Evolutionary conservation across 2,329 filamentous ascomycete genomes (phyloP).

Genomic region (Penicillium expansum): DNA sequence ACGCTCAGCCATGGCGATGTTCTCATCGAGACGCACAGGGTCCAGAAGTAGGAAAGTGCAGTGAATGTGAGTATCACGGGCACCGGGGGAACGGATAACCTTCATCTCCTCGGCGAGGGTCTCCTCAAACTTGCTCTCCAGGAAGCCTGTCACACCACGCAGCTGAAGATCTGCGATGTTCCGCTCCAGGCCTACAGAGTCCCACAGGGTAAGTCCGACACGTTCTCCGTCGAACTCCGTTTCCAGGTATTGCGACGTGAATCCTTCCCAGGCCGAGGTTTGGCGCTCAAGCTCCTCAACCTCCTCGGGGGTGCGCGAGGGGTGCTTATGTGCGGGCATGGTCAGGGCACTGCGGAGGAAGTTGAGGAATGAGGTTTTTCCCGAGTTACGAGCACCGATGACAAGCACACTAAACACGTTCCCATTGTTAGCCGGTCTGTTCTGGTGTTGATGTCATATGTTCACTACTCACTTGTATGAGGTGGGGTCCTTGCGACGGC

Average conservation of each 20-base stretch:
- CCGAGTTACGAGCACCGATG: constrained; percentile 79
- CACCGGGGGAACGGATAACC: constrained; percentile 86
- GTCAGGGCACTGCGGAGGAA: constrained; percentile 87
- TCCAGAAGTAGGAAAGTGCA: constrained; percentile 91
- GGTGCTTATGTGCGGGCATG: constrained; percentile 74
- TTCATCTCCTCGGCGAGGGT: constrained; percentile 98
- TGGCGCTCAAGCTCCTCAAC: constrained; percentile 53
- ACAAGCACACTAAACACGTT: constrained; percentile 71
- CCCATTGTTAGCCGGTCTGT: not conserved
- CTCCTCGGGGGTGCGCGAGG: constrained; percentile 56
- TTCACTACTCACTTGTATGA: constrained; percentile 85
- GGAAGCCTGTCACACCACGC: constrained; percentile 83
- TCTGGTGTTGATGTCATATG: not conserved
- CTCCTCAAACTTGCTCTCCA: constrained; percentile 98
- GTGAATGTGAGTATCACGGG: constrained; percentile 95
- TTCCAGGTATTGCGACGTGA: constrained; percentile 86
- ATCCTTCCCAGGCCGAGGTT: constrained; percentile 61
- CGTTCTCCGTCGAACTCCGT: constrained; percentile 91
- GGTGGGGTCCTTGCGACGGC: constrained; percentile 93
- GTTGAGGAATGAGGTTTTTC: constrained; percentile 95
- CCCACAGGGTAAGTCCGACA: constrained; percentile 91
- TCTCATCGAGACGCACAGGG: constrained; percentile 78
- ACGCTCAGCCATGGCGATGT: constrained; percentile 66
- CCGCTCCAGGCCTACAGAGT: constrained; percentile 92
- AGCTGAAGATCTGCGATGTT: constrained; percentile 92